A percentile compares a stretch with the other conserved stretches of the same genome.
phyloP scores from a whole-genome alignment of 1,284 basidiomycete genomes.

The Phellopilus nigrolimitatus region DNA sequence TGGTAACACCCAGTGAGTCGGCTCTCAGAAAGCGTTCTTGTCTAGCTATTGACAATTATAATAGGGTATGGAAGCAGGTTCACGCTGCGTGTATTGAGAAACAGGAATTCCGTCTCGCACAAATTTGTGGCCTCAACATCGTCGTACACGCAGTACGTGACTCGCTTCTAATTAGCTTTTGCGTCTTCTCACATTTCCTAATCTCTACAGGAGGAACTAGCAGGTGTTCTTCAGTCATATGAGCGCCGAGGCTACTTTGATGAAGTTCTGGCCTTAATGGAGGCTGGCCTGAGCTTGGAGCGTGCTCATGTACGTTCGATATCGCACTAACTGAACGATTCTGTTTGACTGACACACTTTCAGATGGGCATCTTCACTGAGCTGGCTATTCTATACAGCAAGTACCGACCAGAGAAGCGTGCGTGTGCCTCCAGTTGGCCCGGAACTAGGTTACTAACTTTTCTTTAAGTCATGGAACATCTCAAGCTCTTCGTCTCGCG shows the following conservation, averaged over 20 bases:
- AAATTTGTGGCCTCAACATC: conserved; percentile 97
- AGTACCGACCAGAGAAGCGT: conserved; percentile 94
- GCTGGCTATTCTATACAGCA: conserved; percentile 91
- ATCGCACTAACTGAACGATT: background rate
- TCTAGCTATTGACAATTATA: conserved; percentile 18
- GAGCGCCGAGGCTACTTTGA: conserved; percentile 93
- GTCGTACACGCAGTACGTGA: conserved; percentile 79
- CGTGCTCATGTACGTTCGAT: conserved; percentile 77
- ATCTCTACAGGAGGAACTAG: conserved; percentile 74
- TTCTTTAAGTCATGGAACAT: conserved; percentile 88
- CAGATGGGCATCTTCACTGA: conserved; percentile 93
- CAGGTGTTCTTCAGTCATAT: conserved; percentile 79
- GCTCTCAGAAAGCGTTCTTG: background rate
- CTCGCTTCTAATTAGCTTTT: background rate
- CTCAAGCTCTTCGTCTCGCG: conserved; percentile 96
- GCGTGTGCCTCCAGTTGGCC: conserved; percentile 30
- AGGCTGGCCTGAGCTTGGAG: conserved; percentile 93
- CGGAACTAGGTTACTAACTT: background rate
- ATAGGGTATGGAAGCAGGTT: conserved; percentile 99
- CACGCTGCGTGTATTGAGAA: conserved; percentile 98
- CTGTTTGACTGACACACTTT: conserved; percentile 13
- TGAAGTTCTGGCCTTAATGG: conserved; percentile 87
- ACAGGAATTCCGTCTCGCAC: conserved; percentile 93
- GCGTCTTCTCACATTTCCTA: conserved; percentile 4
- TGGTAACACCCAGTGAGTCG: conserved; percentile 91